Evolutionary conservation across 345 rosid species (phyloP).

Genomic region (Sisymbrium irio): DNA sequence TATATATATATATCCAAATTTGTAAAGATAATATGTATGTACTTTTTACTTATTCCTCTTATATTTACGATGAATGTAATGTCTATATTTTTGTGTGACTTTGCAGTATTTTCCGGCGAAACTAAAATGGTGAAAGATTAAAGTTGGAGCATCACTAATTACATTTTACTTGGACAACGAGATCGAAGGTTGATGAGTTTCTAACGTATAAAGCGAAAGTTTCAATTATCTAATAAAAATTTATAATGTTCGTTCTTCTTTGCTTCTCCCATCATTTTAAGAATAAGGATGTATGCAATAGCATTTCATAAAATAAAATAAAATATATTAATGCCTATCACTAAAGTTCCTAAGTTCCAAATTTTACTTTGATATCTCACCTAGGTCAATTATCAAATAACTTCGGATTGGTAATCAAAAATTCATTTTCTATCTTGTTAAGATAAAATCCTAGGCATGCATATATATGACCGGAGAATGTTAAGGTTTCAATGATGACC

Average conservation of each 20-base stretch:
- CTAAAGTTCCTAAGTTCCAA: not conserved
- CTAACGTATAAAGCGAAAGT: not conserved
- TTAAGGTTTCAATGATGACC: too few relatives aligned
- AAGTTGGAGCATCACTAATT: not conserved
- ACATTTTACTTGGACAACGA: conserved; percentile 12
- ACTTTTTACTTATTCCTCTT: not conserved
- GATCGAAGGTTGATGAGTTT: conserved; percentile 4
- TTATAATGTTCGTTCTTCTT: not conserved
- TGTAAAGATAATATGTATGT: not conserved
- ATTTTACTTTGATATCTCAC: not conserved
- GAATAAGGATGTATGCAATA: not conserved
- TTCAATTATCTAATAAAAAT: not conserved
- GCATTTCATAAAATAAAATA: not conserved
- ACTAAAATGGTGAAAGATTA: conserved; percentile 34
- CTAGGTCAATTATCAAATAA: not conserved
- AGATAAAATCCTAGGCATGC: not conserved
- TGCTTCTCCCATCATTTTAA: not conserved
- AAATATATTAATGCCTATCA: not conserved
- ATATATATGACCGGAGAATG: too few relatives aligned
- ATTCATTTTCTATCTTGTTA: not conserved
- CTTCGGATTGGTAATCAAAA: not conserved
- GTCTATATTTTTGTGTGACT: not conserved
- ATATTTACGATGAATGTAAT: not conserved
- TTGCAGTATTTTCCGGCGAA: conserved; percentile 38
- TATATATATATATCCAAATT: not conserved